Conservation (phyloP, 805 yeast species). For the Nakazawaea ishiwadae region DNA sequence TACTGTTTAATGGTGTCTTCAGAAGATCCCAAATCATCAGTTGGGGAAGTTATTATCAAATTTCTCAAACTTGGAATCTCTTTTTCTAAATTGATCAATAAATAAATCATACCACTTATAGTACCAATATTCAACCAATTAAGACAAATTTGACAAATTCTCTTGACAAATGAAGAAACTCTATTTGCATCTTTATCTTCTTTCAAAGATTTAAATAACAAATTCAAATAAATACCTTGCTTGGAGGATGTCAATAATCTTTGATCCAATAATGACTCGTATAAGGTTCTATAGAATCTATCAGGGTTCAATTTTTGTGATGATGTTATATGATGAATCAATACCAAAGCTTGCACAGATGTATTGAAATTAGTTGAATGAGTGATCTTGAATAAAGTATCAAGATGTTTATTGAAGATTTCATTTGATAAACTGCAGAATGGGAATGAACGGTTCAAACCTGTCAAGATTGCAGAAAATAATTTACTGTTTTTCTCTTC, state of each 20-base stretch:
- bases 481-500: slow-evolving; percentile 83
- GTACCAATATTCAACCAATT: slow-evolving; percentile 90
- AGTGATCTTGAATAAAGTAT: slow-evolving; percentile 82
- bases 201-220: slow-evolving; percentile 79
- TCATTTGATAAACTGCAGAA: slow-evolving; percentile 73
- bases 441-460: slow-evolving; percentile 94
- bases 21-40: slow-evolving; percentile 31
- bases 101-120: slow-evolving; percentile 73
- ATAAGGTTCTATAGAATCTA: slow-evolving; percentile 81
- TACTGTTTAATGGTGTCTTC: slow-evolving; percentile 37
- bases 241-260: slow-evolving; percentile 84
- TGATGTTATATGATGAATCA: slow-evolving; percentile 74
- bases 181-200: slow-evolving; percentile 59
- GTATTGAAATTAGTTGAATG: slow-evolving; percentile 94
- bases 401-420: slow-evolving; percentile 69
- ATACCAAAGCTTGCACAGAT: slow-evolving; percentile 83
- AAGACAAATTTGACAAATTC: slow-evolving; percentile 79
- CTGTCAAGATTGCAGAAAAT: slow-evolving; percentile 88
- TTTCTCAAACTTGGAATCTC: slow-evolving; percentile 62
- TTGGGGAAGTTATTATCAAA: slow-evolving; percentile 50
- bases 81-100: slow-evolving; percentile 66
- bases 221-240: slow-evolving; percentile 85
- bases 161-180: slow-evolving; percentile 84
- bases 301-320: slow-evolving; percentile 53
- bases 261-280: slow-evolving; percentile 83